These are phyloP conservation scores for Vitis hybrid DNA, from an alignment of 177 flowering plant genomes.

Conservation along the genomic window DNA sequence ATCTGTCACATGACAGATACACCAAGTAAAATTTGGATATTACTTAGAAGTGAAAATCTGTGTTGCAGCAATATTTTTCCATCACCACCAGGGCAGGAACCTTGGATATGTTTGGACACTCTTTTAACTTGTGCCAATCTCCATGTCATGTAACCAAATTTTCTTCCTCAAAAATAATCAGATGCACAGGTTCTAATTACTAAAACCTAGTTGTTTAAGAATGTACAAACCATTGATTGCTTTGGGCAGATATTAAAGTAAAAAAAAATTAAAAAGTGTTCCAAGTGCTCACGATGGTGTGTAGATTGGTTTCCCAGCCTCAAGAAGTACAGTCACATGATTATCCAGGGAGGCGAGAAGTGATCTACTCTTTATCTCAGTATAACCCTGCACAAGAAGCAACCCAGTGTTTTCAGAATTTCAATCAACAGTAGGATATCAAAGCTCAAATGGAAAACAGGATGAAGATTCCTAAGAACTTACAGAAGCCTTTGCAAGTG, in stretches of 20 bases:
- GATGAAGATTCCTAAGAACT: conserved; percentile 21
- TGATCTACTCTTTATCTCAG: conserved; percentile 86
- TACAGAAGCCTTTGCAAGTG: conserved; percentile 88
- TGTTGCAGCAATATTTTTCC: too few species aligned
- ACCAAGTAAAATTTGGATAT: too few species aligned
- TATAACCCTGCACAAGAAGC: conserved; percentile 66
- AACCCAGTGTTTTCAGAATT: background rate
- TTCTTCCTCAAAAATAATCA: too few species aligned
- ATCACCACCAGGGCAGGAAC: too few species aligned
- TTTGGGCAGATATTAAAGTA: background rate
- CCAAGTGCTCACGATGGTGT: conserved; percentile 61
- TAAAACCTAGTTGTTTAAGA: background rate
- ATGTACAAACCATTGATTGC: background rate
- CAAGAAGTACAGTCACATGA: conserved; percentile 69
- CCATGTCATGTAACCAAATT: too few species aligned
- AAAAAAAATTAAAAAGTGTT: background rate
- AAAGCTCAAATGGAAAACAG: background rate
- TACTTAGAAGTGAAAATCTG: too few species aligned
- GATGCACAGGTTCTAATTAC: too few species aligned
- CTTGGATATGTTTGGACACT: too few species aligned
- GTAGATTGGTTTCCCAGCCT: conserved; percentile 70
- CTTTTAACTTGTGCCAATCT: too few species aligned
- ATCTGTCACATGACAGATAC: too few species aligned
- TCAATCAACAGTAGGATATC: background rate
- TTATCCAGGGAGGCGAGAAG: conserved; percentile 82